Base-by-base conservation (phyloP, 106 monocot species). In the Dioscorea dumetorum region DNA sequence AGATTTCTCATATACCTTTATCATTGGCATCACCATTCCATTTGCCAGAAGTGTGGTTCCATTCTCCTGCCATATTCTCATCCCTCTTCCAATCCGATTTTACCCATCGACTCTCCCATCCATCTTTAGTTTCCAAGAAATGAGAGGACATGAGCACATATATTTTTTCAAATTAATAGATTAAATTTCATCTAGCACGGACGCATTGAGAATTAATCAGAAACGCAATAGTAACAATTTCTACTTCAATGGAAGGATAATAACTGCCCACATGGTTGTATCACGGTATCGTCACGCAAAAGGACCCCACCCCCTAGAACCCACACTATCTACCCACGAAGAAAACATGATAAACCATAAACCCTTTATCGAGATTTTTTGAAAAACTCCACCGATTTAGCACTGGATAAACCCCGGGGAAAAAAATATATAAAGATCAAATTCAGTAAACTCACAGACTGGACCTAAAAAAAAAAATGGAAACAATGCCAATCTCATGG, bases 11-110 rank as follows among this genome's bases (percentile, higher is more conserved):
- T 58, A 22, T 72, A 87, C 91, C 91, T 85, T 91, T 91, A 53
- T 91, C 92, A 20, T 78, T 73, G 22, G 75, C 50, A 50, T 92
- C 73, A 3, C 85, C 92, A 14, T 64, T 83, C 92, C 92, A 93
- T 63, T 88, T 85, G 19, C 92, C 92, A 50, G 88, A 73, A 11
- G 92, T 93, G 48, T 93, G 88, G 57, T 85, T 77, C 92, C 92
- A 93, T 6, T 93, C 92, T 11, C 92, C 92, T 0, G 92, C 83
- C 69, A 56, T 76, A 60, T 77, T 82, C 61, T 93, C 92, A 81
- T 88, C 88, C 58, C 79, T 88, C 76, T 93, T 93, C 92, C 92
- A 93, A 53, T 93, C 88, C 62, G 92, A 93, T 61, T 88, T 81
- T 66, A 93, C 92, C 92, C 92, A 93, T 8, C 81, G 67, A 32